phyloP scores from a whole-genome alignment of 2,329 filamentous ascomycete genomes.

The Aspergillus sclerotialis region DNA sequence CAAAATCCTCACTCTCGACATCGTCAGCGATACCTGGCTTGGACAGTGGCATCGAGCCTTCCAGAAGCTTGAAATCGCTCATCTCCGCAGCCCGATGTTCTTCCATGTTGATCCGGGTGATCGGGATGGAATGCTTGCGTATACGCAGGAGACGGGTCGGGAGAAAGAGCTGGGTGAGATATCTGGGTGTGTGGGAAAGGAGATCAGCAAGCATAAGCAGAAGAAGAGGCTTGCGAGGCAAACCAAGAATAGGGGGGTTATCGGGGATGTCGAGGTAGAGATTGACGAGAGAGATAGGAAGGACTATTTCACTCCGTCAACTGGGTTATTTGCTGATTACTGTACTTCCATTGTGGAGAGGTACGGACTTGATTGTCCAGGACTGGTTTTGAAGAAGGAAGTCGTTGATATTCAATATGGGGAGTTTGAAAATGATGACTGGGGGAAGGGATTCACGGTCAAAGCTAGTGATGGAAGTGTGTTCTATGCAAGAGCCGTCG shows the following conservation, averaged over 20 bases:
- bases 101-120: slow-evolving; percentile 74
- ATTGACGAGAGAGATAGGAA: slow-evolving; percentile 62
- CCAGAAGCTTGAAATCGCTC: slow-evolving; percentile 59
- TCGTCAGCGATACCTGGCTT: slow-evolving; percentile 59
- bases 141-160: slow-evolving; percentile 55
- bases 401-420: slow-evolving; percentile 58
- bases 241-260: slow-evolving; percentile 22
- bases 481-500: slow-evolving; percentile 56
- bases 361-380: slow-evolving; percentile 49
- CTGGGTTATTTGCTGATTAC: slow-evolving; percentile 55
- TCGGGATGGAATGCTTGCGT: slow-evolving; percentile 64
- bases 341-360: slow-evolving; percentile 51
- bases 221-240: slow-evolving; percentile 63
- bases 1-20: slow-evolving; percentile 55
- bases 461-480: slow-evolving; percentile 45
- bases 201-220: slow-evolving; percentile 68
- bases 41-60: slow-evolving; percentile 65
- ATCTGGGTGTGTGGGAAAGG: slow-evolving; percentile 67
- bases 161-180: slow-evolving; percentile 63
- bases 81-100: slow-evolving; percentile 73
- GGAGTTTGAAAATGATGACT: slow-evolving; percentile 35
- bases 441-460: slow-evolving; percentile 58
- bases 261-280: slow-evolving; percentile 30
- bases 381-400: slow-evolving; percentile 53
- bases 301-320: slow-evolving; percentile 62